Conservation (phyloP, 768 basidiomycete genomes). For the Leccinum obscurum region DNA sequence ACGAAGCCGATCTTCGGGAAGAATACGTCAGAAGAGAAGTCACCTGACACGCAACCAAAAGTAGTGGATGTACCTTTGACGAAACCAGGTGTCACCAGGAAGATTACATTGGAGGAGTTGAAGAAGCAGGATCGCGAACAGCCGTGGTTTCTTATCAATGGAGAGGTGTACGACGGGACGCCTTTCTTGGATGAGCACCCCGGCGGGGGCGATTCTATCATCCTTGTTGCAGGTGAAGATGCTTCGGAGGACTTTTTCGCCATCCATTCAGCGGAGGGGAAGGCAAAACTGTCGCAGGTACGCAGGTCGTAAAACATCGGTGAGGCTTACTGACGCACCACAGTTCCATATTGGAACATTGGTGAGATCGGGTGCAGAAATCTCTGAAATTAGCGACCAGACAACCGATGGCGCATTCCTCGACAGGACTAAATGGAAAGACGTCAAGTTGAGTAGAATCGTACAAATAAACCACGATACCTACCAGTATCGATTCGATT, state of each 20-base stretch:
- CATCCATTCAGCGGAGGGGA: constrained; percentile 57
- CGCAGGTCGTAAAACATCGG: background rate
- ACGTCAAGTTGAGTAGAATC: constrained; percentile 39
- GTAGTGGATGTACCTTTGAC: constrained; percentile 40
- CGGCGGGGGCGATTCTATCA: constrained; percentile 56
- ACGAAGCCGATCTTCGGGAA: constrained; percentile 40
- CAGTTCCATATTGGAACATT: constrained; percentile 54
- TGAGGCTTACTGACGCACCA: constrained; percentile 10
- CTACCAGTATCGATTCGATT: constrained; percentile 49
- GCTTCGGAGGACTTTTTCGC: constrained; percentile 65
- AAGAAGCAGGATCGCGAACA: constrained; percentile 36
- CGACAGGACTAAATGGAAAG: constrained; percentile 48
- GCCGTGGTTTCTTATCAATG: constrained; percentile 55
- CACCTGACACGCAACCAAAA: background rate
- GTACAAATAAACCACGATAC: constrained; percentile 48
- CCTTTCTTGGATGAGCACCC: constrained; percentile 56
- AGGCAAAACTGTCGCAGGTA: constrained; percentile 44
- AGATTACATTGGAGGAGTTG: constrained; percentile 47
- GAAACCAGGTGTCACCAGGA: constrained; percentile 43
- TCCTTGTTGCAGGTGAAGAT: constrained; percentile 56
- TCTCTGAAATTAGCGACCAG: constrained; percentile 4
- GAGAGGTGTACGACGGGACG: constrained; percentile 56
- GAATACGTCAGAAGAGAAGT: background rate
- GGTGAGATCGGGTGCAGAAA: background rate
- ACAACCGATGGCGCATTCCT: constrained; percentile 38